Evolutionary conservation across 371 early-diverging fungal genomes (phyloP), one percentile per base, ranked within the genome.

Genomic region (Mucor saturninus): DNA sequence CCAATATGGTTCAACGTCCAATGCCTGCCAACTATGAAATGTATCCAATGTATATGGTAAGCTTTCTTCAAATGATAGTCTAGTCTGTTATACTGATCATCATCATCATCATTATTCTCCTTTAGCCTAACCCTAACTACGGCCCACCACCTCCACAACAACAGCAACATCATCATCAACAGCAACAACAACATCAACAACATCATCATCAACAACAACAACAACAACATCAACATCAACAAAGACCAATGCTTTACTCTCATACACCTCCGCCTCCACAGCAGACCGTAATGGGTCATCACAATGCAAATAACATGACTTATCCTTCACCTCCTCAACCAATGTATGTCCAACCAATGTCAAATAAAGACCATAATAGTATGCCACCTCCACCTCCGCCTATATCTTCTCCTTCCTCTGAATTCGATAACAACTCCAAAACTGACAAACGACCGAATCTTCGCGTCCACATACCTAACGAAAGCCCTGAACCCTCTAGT

Each of bases 381-480:
- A 21, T 50, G 49, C 42, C 62, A 30, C 63, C 56, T 11, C 56
- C 40, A 32, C 31, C 38, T 3, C 31, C 38, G 4, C 55, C 60
- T 15, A 56, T 56, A 7, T 53, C 65, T n/a, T 53, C 51, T 21
- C 62, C 66, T 14, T 56, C 64, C 4, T 42, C 56, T 26, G 57
- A 63, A 21, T 35, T 60, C 0, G 61, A 60, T 35, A 38, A 6
- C 11, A 59, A 26, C 11, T 39, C n/a, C 10, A 51, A 52, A 30
- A 30, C 21, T 32, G 62, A 71, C 9, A 76, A 73, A 71, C 65
- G 68, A 54, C 79, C 83, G 11, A 77, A 75, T 52, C 59, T 83
- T 13, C 73, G 83, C 26, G 76, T 83, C n/a, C 76, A 77, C 9
- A 83, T 83, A 40, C 69, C 69, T 39, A 61, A 32, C 48, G 69